phyloP scores from a whole-genome alignment of 306 rosid species.

The Vicia faba region DNA sequence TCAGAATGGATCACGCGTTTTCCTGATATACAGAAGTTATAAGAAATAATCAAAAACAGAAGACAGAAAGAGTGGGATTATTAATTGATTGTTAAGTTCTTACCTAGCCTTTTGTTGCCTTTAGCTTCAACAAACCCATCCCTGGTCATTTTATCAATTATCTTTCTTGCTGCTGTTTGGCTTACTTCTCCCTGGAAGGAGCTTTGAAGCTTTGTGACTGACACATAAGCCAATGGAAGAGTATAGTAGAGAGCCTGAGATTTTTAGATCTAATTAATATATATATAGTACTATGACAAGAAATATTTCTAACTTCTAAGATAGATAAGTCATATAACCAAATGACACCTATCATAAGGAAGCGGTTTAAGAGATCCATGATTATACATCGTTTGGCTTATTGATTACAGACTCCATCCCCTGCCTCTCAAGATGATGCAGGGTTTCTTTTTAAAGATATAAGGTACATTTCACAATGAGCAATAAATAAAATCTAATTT shows the following conservation, averaged over 20 bases:
- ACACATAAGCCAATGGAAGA: slow-evolving; percentile 77
- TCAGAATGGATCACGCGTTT: slow-evolving; percentile 85
- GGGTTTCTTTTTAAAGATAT: slow-evolving; percentile 17
- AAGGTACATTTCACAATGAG: slow-evolving; percentile 21
- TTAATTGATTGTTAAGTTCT: slow-evolving; percentile 5
- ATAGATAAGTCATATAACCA: slow-evolving; percentile 8
- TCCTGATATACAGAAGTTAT: slow-evolving; percentile 49
- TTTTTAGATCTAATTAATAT: slow-evolving; percentile 22
- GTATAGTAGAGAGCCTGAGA: slow-evolving; percentile 79
- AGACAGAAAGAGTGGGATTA: slow-evolving; percentile 10
- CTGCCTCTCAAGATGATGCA: slow-evolving; percentile 23
- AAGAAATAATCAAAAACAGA: neutral
- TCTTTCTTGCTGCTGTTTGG: slow-evolving; percentile 64
- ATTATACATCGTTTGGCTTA: slow-evolving; percentile 2
- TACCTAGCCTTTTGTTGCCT: slow-evolving; percentile 81
- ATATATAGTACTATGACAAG: neutral
- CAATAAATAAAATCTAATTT: neutral
- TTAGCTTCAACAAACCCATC: slow-evolving; percentile 85
- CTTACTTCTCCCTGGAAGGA: slow-evolving; percentile 74
- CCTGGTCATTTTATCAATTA: slow-evolving; percentile 67
- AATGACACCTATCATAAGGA: neutral
- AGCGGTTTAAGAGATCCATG: slow-evolving; percentile 5
- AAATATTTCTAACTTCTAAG: slow-evolving; percentile 20
- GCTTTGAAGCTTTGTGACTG: slow-evolving; percentile 70
- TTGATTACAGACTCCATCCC: slow-evolving; percentile 14